A percentile compares a stretch with the other conserved stretches of the same genome.
Conservation (phyloP, 1,284 basidiomycete species). For the Trametes versicolor region DNA sequence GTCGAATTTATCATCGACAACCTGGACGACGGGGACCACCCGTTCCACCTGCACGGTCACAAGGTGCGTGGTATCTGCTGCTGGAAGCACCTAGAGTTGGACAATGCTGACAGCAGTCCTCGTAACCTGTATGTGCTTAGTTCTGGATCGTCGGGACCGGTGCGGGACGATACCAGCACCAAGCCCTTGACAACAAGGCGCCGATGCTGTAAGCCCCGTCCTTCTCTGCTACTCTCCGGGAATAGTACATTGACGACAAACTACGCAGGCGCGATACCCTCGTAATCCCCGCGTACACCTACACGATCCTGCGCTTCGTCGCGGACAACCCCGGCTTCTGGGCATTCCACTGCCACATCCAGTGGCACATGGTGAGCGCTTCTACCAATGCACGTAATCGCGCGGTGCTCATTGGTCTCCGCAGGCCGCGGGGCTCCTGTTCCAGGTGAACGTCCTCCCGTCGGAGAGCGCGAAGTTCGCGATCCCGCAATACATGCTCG, state of each 20-base stretch:
- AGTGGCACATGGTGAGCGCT: slow-evolving; percentile 49
- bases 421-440: slow-evolving; percentile 45
- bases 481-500: slow-evolving; percentile 47
- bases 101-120: background rate
- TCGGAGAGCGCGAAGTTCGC: slow-evolving; percentile 39
- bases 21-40: slow-evolving; percentile 53
- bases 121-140: background rate
- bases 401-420: slow-evolving; percentile 12
- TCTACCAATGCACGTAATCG: background rate
- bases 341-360: slow-evolving; percentile 50
- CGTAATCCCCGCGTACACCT: slow-evolving; percentile 48
- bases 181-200: slow-evolving; percentile 41
- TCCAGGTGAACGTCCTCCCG: slow-evolving; percentile 48
- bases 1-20: slow-evolving; percentile 46
- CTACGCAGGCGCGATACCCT: slow-evolving; percentile 45
- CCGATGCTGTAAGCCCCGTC: slow-evolving; percentile 40
- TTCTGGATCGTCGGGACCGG: slow-evolving; percentile 44
- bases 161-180: slow-evolving; percentile 42
- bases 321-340: slow-evolving; percentile 50
- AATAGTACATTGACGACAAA: background rate
- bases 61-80: slow-evolving; percentile 45
- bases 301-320: slow-evolving; percentile 46
- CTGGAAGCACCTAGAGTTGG: background rate
- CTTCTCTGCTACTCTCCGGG: background rate
- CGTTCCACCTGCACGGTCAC: slow-evolving; percentile 55